These are phyloP conservation scores for Colletotrichum graminicola DNA, from an alignment of 2,329 filamentous ascomycete species.

Conservation along the genomic window DNA sequence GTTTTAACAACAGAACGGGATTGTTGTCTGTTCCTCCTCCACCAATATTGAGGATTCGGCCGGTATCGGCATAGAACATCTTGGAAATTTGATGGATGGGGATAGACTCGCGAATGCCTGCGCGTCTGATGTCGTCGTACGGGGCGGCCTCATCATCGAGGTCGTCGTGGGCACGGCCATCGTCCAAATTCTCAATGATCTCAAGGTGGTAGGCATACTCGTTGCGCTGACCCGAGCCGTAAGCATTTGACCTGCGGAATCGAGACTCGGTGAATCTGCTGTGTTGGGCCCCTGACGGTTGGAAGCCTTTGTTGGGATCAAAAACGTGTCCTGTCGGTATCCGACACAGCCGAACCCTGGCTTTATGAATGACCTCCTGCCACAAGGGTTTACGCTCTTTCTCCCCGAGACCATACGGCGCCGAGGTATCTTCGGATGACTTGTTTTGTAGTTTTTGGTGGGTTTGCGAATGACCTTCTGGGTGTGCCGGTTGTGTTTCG, in stretches of 20 bases:
- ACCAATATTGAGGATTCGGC: constrained; percentile 86
- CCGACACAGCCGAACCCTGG: constrained; percentile 82
- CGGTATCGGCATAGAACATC: constrained; percentile 93
- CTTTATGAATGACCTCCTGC: constrained; percentile 98
- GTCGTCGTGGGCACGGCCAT: constrained; percentile 65
- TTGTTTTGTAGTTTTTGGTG: not conserved
- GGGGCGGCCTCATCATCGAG: constrained; percentile 48
- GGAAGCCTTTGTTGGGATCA: constrained; percentile 52
- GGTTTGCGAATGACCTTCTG: not conserved
- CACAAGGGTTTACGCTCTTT: constrained; percentile 79
- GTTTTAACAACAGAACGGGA: constrained; percentile 79
- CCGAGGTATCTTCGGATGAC: constrained; percentile 47
- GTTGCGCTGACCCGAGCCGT: constrained; percentile 46
- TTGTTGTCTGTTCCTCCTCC: constrained; percentile 72
- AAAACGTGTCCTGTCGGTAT: constrained; percentile 68
- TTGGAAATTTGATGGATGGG: constrained; percentile 77
- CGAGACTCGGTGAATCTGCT: not conserved
- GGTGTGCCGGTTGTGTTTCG: not conserved
- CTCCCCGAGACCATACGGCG: constrained; percentile 60
- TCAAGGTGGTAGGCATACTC: constrained; percentile 83
- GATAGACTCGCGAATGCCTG: constrained; percentile 66
- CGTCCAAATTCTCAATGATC: constrained; percentile 82
- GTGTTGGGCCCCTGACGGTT: constrained; percentile 32
- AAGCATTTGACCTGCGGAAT: constrained; percentile 21
- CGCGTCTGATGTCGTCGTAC: constrained; percentile 57